These are phyloP conservation scores for Pseudogymnoascus sp. DNA, from an alignment of 2,329 filamentous ascomycete species.

Conservation along the genomic window DNA sequence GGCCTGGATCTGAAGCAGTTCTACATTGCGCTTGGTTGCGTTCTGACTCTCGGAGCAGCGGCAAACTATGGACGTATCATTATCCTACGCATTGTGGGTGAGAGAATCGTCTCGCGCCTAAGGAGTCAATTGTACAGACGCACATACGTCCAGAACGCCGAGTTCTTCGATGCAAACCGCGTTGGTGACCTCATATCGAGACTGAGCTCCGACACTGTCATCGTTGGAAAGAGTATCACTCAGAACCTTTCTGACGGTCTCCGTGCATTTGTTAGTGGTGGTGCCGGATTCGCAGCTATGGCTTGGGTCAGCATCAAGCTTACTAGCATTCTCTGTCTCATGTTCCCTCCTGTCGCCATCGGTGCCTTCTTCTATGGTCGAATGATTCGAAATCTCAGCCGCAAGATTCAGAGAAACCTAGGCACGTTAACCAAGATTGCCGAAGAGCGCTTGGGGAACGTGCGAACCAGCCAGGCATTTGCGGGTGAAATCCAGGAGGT, in stretches of 20 bases:
- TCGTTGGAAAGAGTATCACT: constrained; percentile 97
- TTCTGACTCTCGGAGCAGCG: constrained; percentile 75
- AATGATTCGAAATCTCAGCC: constrained; percentile 78
- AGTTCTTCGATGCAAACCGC: constrained; percentile 97
- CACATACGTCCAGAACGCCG: constrained; percentile 94
- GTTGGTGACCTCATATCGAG: constrained; percentile 95
- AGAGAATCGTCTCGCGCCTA: constrained; percentile 84
- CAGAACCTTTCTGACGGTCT: constrained; percentile 97
- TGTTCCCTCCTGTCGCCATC: constrained; percentile 85
- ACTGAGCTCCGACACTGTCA: constrained; percentile 90
- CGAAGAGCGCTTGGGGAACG: constrained; percentile 93
- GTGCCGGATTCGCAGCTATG: constrained; percentile 87
- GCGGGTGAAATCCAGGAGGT: constrained; percentile 89
- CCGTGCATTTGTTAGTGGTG: constrained; percentile 79
- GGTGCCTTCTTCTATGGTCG: constrained; percentile 89
- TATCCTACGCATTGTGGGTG: constrained; percentile 85
- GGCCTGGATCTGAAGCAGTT: constrained; percentile 81
- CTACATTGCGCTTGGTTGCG: constrained; percentile 67
- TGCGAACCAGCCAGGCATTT: constrained; percentile 94
- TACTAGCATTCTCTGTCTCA: constrained; percentile 74
- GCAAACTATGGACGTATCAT: constrained; percentile 94
- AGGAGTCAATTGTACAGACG: constrained; percentile 83
- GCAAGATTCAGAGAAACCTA: constrained; percentile 87
- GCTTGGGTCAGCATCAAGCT: constrained; percentile 89
- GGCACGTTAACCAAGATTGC: constrained; percentile 93